These are phyloP conservation scores for Ascochyta koolunga DNA, from an alignment of 2,329 filamentous ascomycete species.

Conservation along the genomic window DNA sequence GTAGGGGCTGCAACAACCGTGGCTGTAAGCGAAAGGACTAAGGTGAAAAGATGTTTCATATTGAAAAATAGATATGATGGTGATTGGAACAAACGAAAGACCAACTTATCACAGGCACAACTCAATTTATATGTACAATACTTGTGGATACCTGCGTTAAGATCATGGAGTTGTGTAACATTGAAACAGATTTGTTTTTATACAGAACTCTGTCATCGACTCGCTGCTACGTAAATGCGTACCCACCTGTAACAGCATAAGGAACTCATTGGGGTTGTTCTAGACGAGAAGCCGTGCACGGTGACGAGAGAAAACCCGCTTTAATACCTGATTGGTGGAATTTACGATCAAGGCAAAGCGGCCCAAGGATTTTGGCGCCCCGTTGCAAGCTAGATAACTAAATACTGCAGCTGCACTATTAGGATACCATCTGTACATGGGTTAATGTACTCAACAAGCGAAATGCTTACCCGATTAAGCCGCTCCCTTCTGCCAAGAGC, in stretches of 20 bases:
- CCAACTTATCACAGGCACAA: neutral
- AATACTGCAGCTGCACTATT: too few species aligned
- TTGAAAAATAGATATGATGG: too few species aligned
- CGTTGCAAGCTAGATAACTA: too few species aligned
- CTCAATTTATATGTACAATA: conserved; percentile 6
- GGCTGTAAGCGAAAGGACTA: neutral
- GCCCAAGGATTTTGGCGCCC: too few species aligned
- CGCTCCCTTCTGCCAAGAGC: too few species aligned
- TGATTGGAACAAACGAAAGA: neutral
- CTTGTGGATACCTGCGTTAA: neutral
- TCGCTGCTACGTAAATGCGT: neutral
- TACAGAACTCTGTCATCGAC: conserved; percentile 1
- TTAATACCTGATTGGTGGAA: conserved; percentile 14
- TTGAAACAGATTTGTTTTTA: conserved; percentile 6
- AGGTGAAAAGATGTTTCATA: too few species aligned
- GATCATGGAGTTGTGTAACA: neutral
- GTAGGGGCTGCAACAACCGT: conserved; percentile 7
- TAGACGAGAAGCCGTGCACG: neutral
- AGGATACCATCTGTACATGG: too few species aligned
- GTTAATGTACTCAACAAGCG: too few species aligned
- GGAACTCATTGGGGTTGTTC: neutral
- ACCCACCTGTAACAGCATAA: neutral
- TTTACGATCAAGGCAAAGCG: too few species aligned
- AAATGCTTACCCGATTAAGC: too few species aligned
- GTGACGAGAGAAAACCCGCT: neutral